Percentiles rank a stretch among this genome's conserved stretches.
phyloP scores from a whole-genome alignment of 169 alveolate genomes.

The Plasmodium vivax region DNA sequence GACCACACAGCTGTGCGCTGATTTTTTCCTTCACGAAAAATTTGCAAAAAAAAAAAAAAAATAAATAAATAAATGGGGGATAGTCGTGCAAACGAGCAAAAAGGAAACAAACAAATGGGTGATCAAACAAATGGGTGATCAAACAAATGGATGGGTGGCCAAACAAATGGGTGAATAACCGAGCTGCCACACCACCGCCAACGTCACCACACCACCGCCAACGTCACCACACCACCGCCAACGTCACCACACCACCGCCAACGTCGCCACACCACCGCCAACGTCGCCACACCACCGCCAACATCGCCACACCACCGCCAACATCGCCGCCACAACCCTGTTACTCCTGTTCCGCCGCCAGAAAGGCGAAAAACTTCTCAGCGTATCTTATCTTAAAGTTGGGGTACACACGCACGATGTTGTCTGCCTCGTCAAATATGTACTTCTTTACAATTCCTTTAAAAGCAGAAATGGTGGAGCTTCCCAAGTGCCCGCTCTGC shows the following conservation, averaged over 20 bases:
- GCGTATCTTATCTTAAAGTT: constrained; percentile 44
- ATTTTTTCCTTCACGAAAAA: background rate
- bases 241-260: too few relatives aligned
- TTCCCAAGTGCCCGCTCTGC: background rate
- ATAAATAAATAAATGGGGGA: background rate
- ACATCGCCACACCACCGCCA: too few relatives aligned
- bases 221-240: too few relatives aligned
- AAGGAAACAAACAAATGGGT: background rate
- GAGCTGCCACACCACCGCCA: background rate
- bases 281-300: too few relatives aligned
- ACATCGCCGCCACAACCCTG: background rate
- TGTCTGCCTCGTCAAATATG: constrained; percentile 59
- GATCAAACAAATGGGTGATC: background rate
- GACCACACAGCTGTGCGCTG: background rate
- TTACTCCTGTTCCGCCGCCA: constrained; percentile 2
- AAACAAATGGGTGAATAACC: background rate
- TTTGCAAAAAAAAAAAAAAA: background rate
- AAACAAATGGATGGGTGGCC: background rate
- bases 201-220: too few relatives aligned
- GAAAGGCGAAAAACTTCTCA: constrained; percentile 24
- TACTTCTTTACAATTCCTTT: constrained; percentile 58
- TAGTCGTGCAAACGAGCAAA: background rate
- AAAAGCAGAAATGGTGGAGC: constrained; percentile 9
- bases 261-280: background rate
- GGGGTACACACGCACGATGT: constrained; percentile 37